Conservation (phyloP, 2,329 filamentous ascomycete genomes). For the Aspergillus melleus region DNA sequence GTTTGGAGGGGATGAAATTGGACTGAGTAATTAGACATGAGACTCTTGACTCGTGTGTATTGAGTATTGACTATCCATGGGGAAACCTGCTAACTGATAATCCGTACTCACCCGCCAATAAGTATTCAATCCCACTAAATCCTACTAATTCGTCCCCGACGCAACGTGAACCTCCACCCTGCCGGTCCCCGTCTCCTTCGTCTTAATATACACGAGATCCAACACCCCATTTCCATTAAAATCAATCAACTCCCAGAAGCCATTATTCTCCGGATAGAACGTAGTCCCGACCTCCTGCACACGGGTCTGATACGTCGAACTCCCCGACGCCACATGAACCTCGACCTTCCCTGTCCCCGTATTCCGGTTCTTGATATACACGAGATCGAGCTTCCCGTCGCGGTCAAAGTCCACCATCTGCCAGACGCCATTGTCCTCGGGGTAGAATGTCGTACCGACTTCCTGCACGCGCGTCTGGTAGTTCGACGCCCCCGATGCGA, state of each 20-base stretch:
- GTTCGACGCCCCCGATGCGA: conserved; percentile 16
- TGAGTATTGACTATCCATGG: background rate
- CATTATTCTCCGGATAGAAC: conserved; percentile 27
- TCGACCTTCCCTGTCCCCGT: conserved; percentile 14
- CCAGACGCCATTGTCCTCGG: conserved; percentile 14
- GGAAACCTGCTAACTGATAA: background rate
- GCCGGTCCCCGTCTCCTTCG: conserved; percentile 10
- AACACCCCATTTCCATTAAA: conserved; percentile 9
- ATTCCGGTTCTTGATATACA: conserved; percentile 14
- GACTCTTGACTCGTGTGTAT: no score
- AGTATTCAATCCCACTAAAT: no score
- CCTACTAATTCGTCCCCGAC: background rate
- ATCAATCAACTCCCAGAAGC: conserved; percentile 11
- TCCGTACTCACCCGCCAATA: no score
- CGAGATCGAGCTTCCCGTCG: conserved; percentile 13
- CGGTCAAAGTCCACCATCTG: conserved; percentile 11
- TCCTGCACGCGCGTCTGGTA: conserved; percentile 14
- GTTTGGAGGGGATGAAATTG: background rate
- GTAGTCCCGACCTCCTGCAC: conserved; percentile 68
- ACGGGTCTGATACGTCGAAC: conserved; percentile 39
- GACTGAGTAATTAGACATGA: no score
- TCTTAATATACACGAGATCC: conserved; percentile 15
- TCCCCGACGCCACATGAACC: conserved; percentile 9
- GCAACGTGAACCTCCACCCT: conserved; percentile 12
- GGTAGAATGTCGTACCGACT: conserved; percentile 50